phyloP scores from a whole-genome alignment of 2,329 filamentous ascomycete species.

The Chaetomiaceae sp. region DNA sequence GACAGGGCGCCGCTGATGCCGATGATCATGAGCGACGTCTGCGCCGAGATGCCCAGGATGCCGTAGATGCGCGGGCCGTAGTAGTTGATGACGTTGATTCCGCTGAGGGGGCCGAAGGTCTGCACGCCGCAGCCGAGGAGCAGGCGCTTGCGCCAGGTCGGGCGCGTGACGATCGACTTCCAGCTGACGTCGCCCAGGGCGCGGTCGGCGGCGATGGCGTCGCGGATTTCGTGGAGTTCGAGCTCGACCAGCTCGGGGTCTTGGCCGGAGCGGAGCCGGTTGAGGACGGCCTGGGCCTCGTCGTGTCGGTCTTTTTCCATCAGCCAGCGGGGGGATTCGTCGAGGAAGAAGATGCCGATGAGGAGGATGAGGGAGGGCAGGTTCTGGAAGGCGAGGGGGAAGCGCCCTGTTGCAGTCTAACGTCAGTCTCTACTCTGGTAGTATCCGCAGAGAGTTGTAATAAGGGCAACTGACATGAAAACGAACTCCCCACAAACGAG shows the following conservation, averaged over 20 bases:
- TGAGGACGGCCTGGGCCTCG: constrained; percentile 63
- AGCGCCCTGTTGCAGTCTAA: background rate
- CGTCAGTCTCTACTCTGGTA: too few relatives aligned
- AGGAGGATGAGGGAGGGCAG: background rate
- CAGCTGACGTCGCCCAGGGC: constrained; percentile 33
- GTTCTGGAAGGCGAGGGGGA: background rate
- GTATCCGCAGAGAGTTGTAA: too few relatives aligned
- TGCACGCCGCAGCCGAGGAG: constrained; percentile 28
- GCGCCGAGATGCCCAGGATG: background rate
- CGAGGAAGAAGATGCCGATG: background rate
- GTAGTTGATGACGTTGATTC: constrained; percentile 1
- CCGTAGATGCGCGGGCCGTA: background rate
- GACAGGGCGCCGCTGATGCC: background rate
- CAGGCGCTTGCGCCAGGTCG: constrained; percentile 50
- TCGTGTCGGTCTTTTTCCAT: constrained; percentile 62
- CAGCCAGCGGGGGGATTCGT: constrained; percentile 63
- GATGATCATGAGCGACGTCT: background rate
- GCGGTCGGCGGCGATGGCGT: constrained; percentile 41
- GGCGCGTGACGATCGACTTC: constrained; percentile 54
- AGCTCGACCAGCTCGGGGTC: constrained; percentile 45
- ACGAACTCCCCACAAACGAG: background rate
- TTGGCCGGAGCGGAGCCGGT: constrained; percentile 50
- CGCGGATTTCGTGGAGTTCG: constrained; percentile 65
- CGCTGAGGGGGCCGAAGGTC: background rate
- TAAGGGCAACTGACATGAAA: background rate